phyloP scores from a whole-genome alignment of 768 basidiomycete species.

The Macrolepiota albuminosa region DNA sequence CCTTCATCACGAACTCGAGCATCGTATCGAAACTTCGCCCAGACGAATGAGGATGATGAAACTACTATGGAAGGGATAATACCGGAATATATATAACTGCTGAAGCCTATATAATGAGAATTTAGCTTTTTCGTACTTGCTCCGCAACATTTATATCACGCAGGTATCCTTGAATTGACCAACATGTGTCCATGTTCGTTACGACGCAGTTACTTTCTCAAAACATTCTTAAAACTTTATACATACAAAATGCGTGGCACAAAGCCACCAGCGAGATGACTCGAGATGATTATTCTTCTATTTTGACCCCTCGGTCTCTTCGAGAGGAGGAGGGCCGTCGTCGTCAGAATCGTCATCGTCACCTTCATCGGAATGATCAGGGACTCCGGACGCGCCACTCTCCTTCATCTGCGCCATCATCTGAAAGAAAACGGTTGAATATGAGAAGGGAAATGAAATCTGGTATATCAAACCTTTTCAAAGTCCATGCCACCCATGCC shows the following conservation, averaged over 20 bases:
- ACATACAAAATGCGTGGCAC: conserved; percentile 3
- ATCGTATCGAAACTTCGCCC: not conserved
- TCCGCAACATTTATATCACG: not conserved
- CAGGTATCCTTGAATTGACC: not conserved
- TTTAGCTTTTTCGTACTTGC: not conserved
- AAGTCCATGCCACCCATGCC: conserved; percentile 63
- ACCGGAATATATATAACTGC: not conserved
- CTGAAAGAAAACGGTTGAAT: conserved; percentile 20
- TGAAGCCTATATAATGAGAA: not conserved
- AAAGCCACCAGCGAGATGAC: not conserved
- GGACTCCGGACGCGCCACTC: conserved; percentile 17
- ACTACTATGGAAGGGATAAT: not conserved
- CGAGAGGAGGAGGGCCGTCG: conserved; percentile 78
- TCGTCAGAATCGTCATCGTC: conserved; percentile 51
- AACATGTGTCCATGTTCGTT: not conserved
- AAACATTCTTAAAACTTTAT: not conserved
- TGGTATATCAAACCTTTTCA: conserved; percentile 43
- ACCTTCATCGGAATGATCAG: conserved; percentile 23
- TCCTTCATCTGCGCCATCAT: conserved; percentile 49
- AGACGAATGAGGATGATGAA: not conserved
- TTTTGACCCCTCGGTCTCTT: conserved; percentile 51
- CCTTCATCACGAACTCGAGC: not conserved
- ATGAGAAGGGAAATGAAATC: not conserved
- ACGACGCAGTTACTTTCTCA: not conserved
- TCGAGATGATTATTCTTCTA: conserved; percentile 17